Conservation (phyloP, 2,329 filamentous ascomycete genomes). For the Mariannaea sp. region DNA sequence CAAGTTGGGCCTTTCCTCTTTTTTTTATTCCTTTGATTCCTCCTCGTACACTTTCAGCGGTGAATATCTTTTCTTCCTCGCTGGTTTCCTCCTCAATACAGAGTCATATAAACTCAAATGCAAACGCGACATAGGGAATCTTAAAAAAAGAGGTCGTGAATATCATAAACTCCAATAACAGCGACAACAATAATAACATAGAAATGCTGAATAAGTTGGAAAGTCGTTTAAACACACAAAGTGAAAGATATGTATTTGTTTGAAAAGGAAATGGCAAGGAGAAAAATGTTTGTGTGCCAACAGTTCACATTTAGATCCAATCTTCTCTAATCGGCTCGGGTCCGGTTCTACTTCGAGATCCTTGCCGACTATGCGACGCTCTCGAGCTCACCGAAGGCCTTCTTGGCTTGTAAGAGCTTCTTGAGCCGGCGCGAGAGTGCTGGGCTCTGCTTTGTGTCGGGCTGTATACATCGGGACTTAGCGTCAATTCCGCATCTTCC, state of each 20-base stretch:
- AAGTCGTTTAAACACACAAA: background rate
- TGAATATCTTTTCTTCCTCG: too few species aligned
- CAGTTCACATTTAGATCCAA: slow-evolving; percentile 12
- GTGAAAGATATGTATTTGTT: too few species aligned
- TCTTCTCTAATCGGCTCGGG: slow-evolving; percentile 12
- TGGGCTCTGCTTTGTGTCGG: slow-evolving; percentile 38
- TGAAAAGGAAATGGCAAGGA: background rate
- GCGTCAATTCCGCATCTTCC: slow-evolving; percentile 44
- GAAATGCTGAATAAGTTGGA: background rate
- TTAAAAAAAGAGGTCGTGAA: background rate
- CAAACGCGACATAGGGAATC: background rate
- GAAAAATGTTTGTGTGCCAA: background rate
- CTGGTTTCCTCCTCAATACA: too few species aligned
- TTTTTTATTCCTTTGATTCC: too few species aligned
- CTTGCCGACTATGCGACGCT: slow-evolving; percentile 21
- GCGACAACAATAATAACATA: background rate
- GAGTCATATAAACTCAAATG: background rate
- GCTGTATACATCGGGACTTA: slow-evolving; percentile 60
- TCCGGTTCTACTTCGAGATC: slow-evolving; percentile 14
- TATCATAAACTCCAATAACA: background rate
- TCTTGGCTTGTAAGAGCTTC: slow-evolving; percentile 27
- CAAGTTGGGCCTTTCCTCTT: background rate
- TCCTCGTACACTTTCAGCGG: background rate
- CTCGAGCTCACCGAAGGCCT: slow-evolving; percentile 27
- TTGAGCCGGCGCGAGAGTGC: slow-evolving; percentile 13